Evolutionary conservation across 1,139 yeast genomes (phyloP), one percentile per base, ranked within the genome.

Genomic region (Petasospora rhodanensis): DNA sequence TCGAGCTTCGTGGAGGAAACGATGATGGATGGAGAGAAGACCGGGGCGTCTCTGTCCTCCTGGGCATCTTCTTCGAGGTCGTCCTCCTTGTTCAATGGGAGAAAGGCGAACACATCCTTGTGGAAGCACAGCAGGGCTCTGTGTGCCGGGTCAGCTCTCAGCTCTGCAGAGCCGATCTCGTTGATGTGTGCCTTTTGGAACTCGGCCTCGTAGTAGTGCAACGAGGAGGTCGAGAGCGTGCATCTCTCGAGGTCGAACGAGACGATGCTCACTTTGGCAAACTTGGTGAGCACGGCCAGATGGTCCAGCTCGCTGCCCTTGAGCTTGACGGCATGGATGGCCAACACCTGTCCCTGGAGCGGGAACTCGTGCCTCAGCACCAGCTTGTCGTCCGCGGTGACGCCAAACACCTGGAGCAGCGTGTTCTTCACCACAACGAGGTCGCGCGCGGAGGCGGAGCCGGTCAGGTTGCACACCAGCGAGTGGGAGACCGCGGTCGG

Each of bases 181-280:
- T 76, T 75, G 37, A 66, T 55, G 35, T 64, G 69, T 47, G 62
- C 72, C 14, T 33, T 37, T 15, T 36, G 20, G 31, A 49, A 68
- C 27, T 78, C 73, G 35, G 76, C 73, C 52, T 89, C 97, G 56
- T 89, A 91, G 55, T 74, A 86, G 58, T 91, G 99, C 36, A 91
- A 65, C 32, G 96, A 84, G 4, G 77, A 70, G 0, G 96, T 86
- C 14, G 72, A 64, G 11, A 91, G 66, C 1, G 70, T 50, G 41
- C 74, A 67, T 12, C 53, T 55, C 7, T 54, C 59, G 9, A 62
- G 61, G 52, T 86, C 81, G 87, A 95, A 91, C 40, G 70, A 68
- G 18, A 91, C 62, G 24, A 89, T 61, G 1, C 94, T 82, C 34
- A 86, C 55, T 55, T 89, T 89, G 16, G 96, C 96, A 37, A 64